Evolutionary conservation across 2,329 filamentous ascomycete species (phyloP).

Genomic region (Stagonosporopsis tanaceti): DNA sequence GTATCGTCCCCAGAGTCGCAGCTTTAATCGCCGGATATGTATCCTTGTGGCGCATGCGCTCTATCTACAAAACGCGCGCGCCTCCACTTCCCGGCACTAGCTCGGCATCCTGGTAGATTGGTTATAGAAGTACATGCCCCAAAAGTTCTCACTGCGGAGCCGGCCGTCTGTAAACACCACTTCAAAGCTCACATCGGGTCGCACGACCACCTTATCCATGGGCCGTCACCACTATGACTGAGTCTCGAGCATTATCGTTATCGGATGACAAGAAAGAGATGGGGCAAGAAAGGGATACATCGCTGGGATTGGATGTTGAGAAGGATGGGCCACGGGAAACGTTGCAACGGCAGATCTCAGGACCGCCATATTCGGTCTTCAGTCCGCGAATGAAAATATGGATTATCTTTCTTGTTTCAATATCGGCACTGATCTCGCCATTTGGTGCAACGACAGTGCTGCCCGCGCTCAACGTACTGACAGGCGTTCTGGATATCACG

Average conservation of each 20-base stretch:
- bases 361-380: constrained; percentile 43
- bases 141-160: not conserved
- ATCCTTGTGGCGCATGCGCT: constrained; percentile 3
- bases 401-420: constrained; percentile 59
- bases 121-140: constrained; percentile 7
- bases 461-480: constrained; percentile 47
- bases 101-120: constrained; percentile 3
- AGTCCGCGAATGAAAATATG: constrained; percentile 52
- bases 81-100: constrained; percentile 16
- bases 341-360: constrained; percentile 34
- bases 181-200: not conserved
- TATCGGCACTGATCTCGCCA: constrained; percentile 59
- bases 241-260: not conserved
- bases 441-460: constrained; percentile 50
- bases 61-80: not conserved
- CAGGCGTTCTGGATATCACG: constrained; percentile 52
- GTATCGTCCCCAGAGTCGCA: not conserved
- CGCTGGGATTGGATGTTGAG: constrained; percentile 6
- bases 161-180: constrained; percentile 4
- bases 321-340: constrained; percentile 15
- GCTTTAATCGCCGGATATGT: not conserved
- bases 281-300: not conserved
- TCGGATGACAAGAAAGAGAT: constrained; percentile 1
- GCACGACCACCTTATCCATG: constrained; percentile 5
- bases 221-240: not conserved